phyloP scores from a whole-genome alignment of 768 basidiomycete species.

The Galerina marginata region DNA sequence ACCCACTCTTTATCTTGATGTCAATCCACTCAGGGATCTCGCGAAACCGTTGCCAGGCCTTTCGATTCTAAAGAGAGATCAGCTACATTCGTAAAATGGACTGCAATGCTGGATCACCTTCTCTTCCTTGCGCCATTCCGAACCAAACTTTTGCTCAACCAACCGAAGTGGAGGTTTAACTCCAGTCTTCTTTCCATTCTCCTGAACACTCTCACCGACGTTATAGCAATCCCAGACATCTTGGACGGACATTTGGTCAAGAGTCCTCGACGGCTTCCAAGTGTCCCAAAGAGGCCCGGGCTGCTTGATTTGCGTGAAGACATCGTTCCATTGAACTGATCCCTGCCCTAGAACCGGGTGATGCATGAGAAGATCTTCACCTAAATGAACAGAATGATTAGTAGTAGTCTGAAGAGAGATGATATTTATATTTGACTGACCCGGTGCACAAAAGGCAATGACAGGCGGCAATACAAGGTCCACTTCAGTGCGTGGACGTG shows the following conservation, averaged over 20 bases:
- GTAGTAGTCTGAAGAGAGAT: too few relatives aligned
- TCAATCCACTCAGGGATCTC: constrained; percentile 1
- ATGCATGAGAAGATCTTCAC: too few relatives aligned
- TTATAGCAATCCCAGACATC: background rate
- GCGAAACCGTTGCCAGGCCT: background rate
- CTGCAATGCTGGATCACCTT: too few relatives aligned
- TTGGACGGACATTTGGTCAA: background rate
- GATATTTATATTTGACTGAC: background rate
- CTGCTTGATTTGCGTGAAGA: background rate
- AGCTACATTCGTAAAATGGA: background rate
- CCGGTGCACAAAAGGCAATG: background rate
- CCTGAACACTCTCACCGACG: background rate
- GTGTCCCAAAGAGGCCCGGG: background rate
- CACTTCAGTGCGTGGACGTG: background rate
- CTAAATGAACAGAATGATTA: too few relatives aligned
- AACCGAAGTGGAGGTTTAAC: background rate
- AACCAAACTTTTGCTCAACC: background rate
- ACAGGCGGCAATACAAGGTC: background rate
- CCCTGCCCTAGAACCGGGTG: background rate
- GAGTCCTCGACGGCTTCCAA: background rate
- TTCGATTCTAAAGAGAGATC: background rate
- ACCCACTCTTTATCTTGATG: too few relatives aligned
- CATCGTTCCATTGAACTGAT: background rate
- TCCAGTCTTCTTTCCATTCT: background rate
- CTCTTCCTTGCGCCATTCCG: background rate